Evolutionary conservation across 1,284 basidiomycete species (phyloP).

Genomic region (Melampsora larici-populina): DNA sequence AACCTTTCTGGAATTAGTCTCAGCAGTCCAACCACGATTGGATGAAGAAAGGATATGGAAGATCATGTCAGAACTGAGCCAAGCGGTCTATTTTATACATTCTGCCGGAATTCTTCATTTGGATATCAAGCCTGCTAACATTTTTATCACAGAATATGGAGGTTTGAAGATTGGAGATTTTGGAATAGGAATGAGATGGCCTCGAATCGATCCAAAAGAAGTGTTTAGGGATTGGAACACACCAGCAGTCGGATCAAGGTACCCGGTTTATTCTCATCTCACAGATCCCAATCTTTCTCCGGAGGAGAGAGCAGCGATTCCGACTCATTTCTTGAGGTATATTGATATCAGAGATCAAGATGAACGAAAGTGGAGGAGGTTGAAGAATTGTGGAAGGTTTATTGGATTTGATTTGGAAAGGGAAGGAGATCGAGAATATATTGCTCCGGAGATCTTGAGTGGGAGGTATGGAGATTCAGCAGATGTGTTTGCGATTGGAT

Average conservation of each 20-base stretch:
- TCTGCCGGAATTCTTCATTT: constrained; percentile 84
- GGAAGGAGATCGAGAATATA: constrained; percentile 95
- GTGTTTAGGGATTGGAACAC: constrained; percentile 2
- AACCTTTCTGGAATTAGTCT: constrained; percentile 89
- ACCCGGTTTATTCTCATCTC: constrained; percentile 19
- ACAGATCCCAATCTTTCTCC: background rate
- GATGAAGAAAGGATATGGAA: constrained; percentile 97
- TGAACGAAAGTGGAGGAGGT: constrained; percentile 65
- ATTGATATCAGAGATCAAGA: constrained; percentile 22
- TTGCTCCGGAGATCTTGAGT: constrained; percentile 94
- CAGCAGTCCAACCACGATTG: constrained; percentile 68
- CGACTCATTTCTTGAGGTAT: constrained; percentile 45
- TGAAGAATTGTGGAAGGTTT: constrained; percentile 49
- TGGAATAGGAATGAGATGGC: constrained; percentile 72
- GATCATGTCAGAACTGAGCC: constrained; percentile 80
- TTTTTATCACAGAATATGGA: constrained; percentile 84
- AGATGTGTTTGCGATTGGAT: constrained; percentile 96
- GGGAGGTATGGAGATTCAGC: constrained; percentile 88
- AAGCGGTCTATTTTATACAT: constrained; percentile 81
- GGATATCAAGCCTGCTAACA: constrained; percentile 96
- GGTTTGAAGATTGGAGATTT: constrained; percentile 98
- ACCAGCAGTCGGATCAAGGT: constrained; percentile 14
- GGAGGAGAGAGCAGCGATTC: constrained; percentile 4
- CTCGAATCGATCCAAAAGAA: constrained; percentile 44
- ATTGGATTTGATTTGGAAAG: constrained; percentile 70